Evolutionary conservation across 2,329 filamentous ascomycete species (phyloP), one percentile per base, ranked within the genome.

Genomic region (Salinomyces thailandicus): DNA sequence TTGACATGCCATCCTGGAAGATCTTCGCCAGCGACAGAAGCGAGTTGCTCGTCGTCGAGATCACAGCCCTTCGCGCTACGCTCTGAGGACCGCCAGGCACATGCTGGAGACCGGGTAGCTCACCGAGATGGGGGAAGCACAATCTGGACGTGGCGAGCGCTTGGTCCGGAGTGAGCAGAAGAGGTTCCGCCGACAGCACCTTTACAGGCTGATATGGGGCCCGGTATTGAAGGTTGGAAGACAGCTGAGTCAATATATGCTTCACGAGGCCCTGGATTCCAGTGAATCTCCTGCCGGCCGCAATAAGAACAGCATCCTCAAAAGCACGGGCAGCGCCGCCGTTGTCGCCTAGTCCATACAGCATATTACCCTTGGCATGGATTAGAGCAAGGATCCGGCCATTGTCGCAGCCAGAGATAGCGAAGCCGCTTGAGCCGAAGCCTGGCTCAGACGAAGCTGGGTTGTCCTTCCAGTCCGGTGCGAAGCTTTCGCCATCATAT

Each of bases 351-450:
- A 93, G 65, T 17, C 84, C 78, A 61, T 98, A 98, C 2, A 96
- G 70, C 81, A 96, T 93, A 45, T 96, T 96, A n/a, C 89, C 91
- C 60, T 96, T 98, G 14, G 89, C 87, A 61, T 98, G 91, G 27
- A 96, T 78, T 12, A 98, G 71, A n/a, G 86, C 83, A 30, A 98
- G 72, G 52, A 98, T 85, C 41, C 91, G 77, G 6, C 89, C 91
- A 55, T 95, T 96, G 48, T 98, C 91, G 29, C 73, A 77, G 2
- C 81, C 86, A 4, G 86, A 74, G 29, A 98, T 79, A 11, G 77
- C 74, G 58, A 93, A 96, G 12, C 86, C 87, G 58, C 84, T 91
- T 3, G 79, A 80, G 1, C 78, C 81, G 54, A 81, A 86, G 0
- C 80, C 68, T 28, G 65, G 65, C 45, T 68, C 63, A 30, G 59